Evolutionary conservation across 805 yeast genomes (phyloP).

Genomic region (Candida succiphila): DNA sequence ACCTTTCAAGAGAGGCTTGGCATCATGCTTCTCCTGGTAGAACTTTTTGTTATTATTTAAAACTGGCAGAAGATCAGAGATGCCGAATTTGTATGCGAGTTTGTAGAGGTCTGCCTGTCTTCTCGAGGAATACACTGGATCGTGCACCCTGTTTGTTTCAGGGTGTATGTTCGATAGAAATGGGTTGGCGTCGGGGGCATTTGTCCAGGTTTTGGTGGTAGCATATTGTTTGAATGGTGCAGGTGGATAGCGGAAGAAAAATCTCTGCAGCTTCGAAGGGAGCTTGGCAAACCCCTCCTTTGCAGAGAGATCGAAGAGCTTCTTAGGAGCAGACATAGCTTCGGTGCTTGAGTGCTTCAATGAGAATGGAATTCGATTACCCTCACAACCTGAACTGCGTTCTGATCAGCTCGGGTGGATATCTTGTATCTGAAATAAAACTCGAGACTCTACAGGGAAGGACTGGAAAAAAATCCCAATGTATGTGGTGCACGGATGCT

Average conservation of each 20-base stretch:
- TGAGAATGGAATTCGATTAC: too few relatives aligned
- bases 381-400: too few relatives aligned
- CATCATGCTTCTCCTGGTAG: slow-evolving; percentile 67
- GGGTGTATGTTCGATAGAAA: slow-evolving; percentile 81
- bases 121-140: slow-evolving; percentile 70
- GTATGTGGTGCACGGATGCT: too few relatives aligned
- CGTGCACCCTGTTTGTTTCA: slow-evolving; percentile 65
- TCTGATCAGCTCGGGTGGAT: too few relatives aligned
- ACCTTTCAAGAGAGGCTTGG: slow-evolving; percentile 67
- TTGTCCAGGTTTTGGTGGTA: slow-evolving; percentile 50
- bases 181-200: slow-evolving; percentile 72
- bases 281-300: slow-evolving; percentile 33
- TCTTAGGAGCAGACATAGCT: background rate
- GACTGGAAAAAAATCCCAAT: too few relatives aligned
- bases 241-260: slow-evolving; percentile 81
- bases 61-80: slow-evolving; percentile 66
- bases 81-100: slow-evolving; percentile 73
- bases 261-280: slow-evolving; percentile 60
- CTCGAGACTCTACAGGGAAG: too few relatives aligned
- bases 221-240: slow-evolving; percentile 64
- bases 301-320: slow-evolving; percentile 18
- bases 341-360: too few relatives aligned
- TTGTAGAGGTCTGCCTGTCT: slow-evolving; percentile 79
- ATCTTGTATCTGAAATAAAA: too few relatives aligned
- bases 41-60: slow-evolving; percentile 52